Base-by-base conservation (phyloP, 805 yeast genomes). In the Metahyphopichia silvanorum region DNA sequence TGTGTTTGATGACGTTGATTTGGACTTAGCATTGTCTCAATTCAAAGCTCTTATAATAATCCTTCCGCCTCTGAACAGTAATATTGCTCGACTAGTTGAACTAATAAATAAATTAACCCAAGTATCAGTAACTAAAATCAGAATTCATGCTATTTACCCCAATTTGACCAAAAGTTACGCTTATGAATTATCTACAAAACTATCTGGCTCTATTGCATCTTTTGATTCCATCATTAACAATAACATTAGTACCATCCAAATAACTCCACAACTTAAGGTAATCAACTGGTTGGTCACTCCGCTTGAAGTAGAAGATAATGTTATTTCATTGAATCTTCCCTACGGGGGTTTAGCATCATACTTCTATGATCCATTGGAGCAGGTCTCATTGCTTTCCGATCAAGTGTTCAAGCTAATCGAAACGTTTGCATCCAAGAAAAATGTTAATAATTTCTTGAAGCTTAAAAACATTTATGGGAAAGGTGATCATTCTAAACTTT, bases 381-480 rank as follows among this genome's bases (percentile, higher is more conserved):
- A 76, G 6, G 57, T 79, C 0, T 63, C 73, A 16, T 45, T 53
- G 27, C 46, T 82, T 2, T 74, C 85, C 1, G 56, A 67, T 19
- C 60, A 77, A 0, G 46, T 85, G 22, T 53, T 80, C 11, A 57
- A 64, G 16, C 38, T 81, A 9, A 32, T 76, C 57, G 33, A 71
- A 64, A n/a, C n/a, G n/a, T n/a, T n/a, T n/a, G 22, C 22, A 21
- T 37, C 62, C 42, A 32, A 27, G 16, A 33, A 39, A 21, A 38
- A 39, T 28, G 36, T 38, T 19, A 19, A 34, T 14, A 39, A 44
- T 25, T 34, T 46, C 20, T 33, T 75, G 17, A 66, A 77, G 42
- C 57, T 79, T 19, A 78, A 80, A 24, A 75, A 79, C 37, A 55
- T 71, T 3, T 76, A 68, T 27, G 71, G 78, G 10, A 76, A 81